phyloP scores from a whole-genome alignment of 2,329 filamentous ascomycete genomes.

The Macrophomina phaseolina region DNA sequence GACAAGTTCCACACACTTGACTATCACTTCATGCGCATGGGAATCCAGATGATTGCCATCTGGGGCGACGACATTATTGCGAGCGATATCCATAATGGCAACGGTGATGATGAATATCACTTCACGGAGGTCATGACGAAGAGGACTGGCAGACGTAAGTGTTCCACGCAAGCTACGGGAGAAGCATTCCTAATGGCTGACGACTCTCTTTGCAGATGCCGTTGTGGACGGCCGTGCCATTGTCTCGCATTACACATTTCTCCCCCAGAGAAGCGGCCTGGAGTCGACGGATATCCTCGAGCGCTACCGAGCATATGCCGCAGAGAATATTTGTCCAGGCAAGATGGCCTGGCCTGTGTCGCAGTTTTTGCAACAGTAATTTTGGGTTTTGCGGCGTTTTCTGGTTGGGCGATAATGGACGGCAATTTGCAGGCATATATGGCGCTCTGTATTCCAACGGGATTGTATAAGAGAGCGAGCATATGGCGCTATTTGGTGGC shows the following conservation, averaged over 20 bases:
- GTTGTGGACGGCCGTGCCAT: slow-evolving; percentile 61
- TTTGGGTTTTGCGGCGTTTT: neutral
- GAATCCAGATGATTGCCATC: slow-evolving; percentile 61
- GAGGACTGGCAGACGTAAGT: slow-evolving; percentile 45
- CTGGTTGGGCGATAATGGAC: neutral
- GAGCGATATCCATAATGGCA: slow-evolving; percentile 50
- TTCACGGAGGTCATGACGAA: slow-evolving; percentile 47
- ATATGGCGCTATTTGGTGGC: neutral
- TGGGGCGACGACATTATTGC: slow-evolving; percentile 59
- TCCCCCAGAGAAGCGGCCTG: slow-evolving; percentile 47
- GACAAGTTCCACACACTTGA: slow-evolving; percentile 46
- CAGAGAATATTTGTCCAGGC: slow-evolving; percentile 55
- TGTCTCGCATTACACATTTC: slow-evolving; percentile 61
- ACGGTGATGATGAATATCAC: slow-evolving; percentile 56
- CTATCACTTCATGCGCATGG: slow-evolving; percentile 58
- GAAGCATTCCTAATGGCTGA: neutral
- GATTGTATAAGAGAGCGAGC: neutral
- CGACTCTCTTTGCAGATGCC: slow-evolving; percentile 35
- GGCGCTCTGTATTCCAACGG: neutral
- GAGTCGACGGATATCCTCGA: slow-evolving; percentile 61
- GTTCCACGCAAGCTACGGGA: neutral
- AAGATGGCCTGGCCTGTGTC: slow-evolving; percentile 7
- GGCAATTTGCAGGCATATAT: neutral
- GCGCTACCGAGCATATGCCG: slow-evolving; percentile 60
- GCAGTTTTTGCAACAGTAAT: neutral